Conservation (phyloP, 306 rosid genomes). For the Sophora flavescens region DNA sequence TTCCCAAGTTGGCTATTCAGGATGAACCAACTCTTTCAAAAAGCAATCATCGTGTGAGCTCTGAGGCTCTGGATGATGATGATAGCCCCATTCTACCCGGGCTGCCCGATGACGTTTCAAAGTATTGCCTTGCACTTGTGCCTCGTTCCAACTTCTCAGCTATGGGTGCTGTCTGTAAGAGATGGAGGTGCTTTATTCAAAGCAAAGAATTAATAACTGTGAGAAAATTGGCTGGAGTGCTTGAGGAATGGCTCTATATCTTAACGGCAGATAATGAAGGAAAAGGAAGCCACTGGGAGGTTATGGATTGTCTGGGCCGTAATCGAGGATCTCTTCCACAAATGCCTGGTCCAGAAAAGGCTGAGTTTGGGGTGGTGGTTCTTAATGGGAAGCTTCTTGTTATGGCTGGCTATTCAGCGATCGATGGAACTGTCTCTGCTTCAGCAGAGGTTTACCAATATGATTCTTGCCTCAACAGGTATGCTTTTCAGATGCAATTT, state of each 20-base stretch:
- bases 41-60: conserved; percentile 47
- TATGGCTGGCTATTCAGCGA: conserved; percentile 74
- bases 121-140: conserved; percentile 87
- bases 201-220: conserved; percentile 80
- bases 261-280: conserved; percentile 66
- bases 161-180: conserved; percentile 82
- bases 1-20: conserved; percentile 53
- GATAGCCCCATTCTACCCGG: conserved; percentile 72
- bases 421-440: conserved; percentile 59
- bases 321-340: conserved; percentile 67
- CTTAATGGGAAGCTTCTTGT: conserved; percentile 91
- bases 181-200: conserved; percentile 84
- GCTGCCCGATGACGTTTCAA: conserved; percentile 92
- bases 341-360: conserved; percentile 83
- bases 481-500: conserved; percentile 40
- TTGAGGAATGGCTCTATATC: conserved; percentile 93
- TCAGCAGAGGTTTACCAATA: conserved; percentile 81
- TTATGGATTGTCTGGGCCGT: conserved; percentile 75
- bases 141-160: conserved; percentile 76
- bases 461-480: conserved; percentile 84
- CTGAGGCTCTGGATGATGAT: conserved; percentile 51
- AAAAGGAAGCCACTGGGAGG: conserved; percentile 92
- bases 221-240: conserved; percentile 77
- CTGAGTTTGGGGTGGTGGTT: conserved; percentile 79
- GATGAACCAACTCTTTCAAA: conserved; percentile 56